Evolutionary conservation across 257 asterid species (phyloP).

Genomic region (Fraxinus pennsylvanica): DNA sequence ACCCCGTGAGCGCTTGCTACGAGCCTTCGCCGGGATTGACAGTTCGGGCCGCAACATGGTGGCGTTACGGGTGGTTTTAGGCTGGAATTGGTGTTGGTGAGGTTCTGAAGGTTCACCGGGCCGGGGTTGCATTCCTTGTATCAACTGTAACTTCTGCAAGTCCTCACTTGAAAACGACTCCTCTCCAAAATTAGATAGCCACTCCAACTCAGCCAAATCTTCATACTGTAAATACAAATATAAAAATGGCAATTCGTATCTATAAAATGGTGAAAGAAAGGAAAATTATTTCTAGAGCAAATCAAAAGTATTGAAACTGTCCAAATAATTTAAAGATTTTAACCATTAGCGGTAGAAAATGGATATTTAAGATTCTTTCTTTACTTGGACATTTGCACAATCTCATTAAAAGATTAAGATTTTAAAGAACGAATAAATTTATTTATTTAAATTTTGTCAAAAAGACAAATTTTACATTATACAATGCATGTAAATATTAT

Average conservation of each 20-base stretch:
- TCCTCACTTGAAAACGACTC: conserved; percentile 59
- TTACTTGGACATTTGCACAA: too few relatives aligned
- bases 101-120: conserved; percentile 20
- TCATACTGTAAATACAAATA: conserved; percentile 38
- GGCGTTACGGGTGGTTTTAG: conserved; percentile 27
- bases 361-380: too few relatives aligned
- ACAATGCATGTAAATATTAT: neutral
- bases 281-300: neutral
- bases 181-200: conserved; percentile 62
- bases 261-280: too few relatives aligned
- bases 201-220: conserved; percentile 60
- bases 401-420: too few relatives aligned
- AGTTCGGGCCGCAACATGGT: conserved; percentile 31
- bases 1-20: conserved; percentile 91
- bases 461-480: too few relatives aligned
- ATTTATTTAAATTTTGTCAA: too few relatives aligned
- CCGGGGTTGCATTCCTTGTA: conserved; percentile 35
- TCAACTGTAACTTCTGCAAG: conserved; percentile 36
- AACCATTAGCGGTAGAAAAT: too few relatives aligned
- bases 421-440: too few relatives aligned
- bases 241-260: neutral
- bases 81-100: conserved; percentile 23
- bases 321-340: too few relatives aligned
- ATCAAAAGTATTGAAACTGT: too few relatives aligned
- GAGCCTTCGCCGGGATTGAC: conserved; percentile 63